Evolutionary conservation across 176 grass and related monocot species (phyloP).

Genomic region (Themeda triandra): DNA sequence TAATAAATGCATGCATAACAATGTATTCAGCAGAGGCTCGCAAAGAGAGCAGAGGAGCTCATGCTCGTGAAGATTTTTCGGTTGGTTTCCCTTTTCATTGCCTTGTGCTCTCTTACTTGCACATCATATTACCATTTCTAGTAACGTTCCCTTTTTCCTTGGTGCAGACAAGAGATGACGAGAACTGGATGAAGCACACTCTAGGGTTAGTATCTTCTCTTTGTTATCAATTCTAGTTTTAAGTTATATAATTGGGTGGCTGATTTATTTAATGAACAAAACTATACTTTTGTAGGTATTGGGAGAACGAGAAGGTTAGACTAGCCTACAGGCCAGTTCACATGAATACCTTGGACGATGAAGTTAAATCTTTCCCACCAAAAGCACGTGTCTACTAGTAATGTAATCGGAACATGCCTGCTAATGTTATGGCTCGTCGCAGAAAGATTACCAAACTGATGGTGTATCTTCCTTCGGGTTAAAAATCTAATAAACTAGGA

Average conservation of each 20-base stretch:
- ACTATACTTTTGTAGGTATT: slow-evolving; percentile 42
- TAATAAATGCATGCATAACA: slow-evolving; percentile 93
- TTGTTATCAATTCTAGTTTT: neutral
- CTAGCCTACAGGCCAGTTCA: slow-evolving; percentile 77
- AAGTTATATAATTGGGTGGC: neutral
- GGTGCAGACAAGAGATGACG: slow-evolving; percentile 79
- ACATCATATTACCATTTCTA: neutral
- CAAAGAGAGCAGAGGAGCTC: slow-evolving; percentile 93
- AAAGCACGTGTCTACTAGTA: slow-evolving; percentile 66
- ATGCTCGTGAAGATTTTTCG: slow-evolving; percentile 95
- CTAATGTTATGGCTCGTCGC: no score
- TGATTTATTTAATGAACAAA: neutral
- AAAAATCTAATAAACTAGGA: neutral
- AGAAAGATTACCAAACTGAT: neutral
- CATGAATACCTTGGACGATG: slow-evolving; percentile 79
- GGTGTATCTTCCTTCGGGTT: neutral
- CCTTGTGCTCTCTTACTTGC: neutral
- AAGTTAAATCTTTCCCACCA: slow-evolving; percentile 71
- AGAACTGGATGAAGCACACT: slow-evolving; percentile 81
- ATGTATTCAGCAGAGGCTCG: slow-evolving; percentile 93
- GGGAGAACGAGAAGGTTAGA: slow-evolving; percentile 75
- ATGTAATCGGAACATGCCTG: no score
- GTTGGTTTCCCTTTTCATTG: slow-evolving; percentile 22
- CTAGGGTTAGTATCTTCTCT: slow-evolving; percentile 55
- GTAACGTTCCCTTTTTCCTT: neutral